A percentile compares a stretch with the other conserved stretches of the same genome.
Conservation (phyloP, 192 early-diverging fungal genomes). For the Cetraspora pellucida region DNA sequence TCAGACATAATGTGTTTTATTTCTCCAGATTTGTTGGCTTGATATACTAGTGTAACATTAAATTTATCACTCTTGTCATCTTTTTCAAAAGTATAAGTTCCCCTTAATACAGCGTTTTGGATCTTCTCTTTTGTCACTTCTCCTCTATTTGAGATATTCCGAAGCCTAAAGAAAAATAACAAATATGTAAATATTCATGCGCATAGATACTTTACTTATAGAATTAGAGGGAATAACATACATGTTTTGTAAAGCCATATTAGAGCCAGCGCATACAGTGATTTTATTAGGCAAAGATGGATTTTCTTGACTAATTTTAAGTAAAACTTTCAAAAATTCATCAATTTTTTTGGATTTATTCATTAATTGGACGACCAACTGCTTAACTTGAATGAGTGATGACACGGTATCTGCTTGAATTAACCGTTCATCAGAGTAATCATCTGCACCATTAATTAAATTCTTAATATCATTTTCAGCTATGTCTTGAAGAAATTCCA, state of each 20-base stretch:
- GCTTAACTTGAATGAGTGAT: constrained; percentile 28
- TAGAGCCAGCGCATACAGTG: constrained; percentile 3
- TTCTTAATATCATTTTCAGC: constrained; percentile 21
- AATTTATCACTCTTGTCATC: constrained; percentile 8
- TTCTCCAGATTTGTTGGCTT: background rate
- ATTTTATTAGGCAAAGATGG: background rate
- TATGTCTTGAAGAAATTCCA: constrained; percentile 3
- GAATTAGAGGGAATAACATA: background rate
- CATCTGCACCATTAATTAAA: constrained; percentile 30
- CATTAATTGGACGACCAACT: constrained; percentile 16
- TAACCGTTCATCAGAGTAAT: constrained; percentile 26
- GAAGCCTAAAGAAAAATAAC: no score
- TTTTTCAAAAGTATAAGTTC: constrained; percentile 22
- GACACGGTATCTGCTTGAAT: constrained; percentile 18
- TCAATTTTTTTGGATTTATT: background rate
- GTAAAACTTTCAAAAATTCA: background rate
- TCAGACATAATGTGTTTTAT: background rate
- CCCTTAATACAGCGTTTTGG: constrained; percentile 19
- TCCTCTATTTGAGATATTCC: constrained; percentile 18
- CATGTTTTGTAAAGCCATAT: constrained; percentile 24
- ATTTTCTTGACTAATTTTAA: background rate
- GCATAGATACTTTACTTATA: no score
- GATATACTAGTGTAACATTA: constrained; percentile 4
- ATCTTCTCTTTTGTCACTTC: constrained; percentile 28
- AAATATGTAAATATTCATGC: no score